Base-by-base conservation (phyloP, 2,329 filamentous ascomycete genomes). In the Neophaeococcomyces mojaviensis region DNA sequence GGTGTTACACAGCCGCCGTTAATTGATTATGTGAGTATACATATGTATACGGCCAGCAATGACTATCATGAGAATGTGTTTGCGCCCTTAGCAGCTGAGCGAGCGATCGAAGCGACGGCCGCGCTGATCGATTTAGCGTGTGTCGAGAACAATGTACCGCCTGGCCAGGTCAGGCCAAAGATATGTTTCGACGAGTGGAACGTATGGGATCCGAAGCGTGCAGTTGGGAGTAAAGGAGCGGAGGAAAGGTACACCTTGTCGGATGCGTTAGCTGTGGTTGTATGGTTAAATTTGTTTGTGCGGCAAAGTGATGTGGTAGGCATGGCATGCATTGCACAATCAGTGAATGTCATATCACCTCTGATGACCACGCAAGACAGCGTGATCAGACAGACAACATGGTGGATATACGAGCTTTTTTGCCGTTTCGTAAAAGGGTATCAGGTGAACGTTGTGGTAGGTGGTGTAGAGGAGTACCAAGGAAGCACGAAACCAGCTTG, bases 111-210 rank as follows among this genome's bases (percentile, higher is more conserved):
- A 60, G 81, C 86, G 53, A 74, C 82, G 2, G 77, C 77, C 2
- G 69, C 73, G 1, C 68, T 88, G 2, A 86, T 88, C 54, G 84
- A 88, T 60, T 75, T 88, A 1, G 84, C 84, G 0, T 81, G 86
- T 58, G 81, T 86, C 61, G 82, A 84, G 62, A 56, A 58, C 6
- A 66, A 69, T 33, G 60, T 67, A 0, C 74, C 81, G 0, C 66
- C 73, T 0, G 68, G 70, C 0, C 76, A 81, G n/a, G 75, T 77
- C 3, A 69, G 75, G 3, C 82, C 79, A 38, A 82, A 74, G 42
- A 86, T 89, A 61, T 88, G 84, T 70, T 88, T 88, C 60, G 85
- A 89, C 60, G 84, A 88, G 64, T 88, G 85, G 85, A 89, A 88
- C 61, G 84, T 88, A 7, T 89, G 84, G 84, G 83, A 87, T 56